Evolutionary conservation across 2,329 filamentous ascomycete genomes (phyloP).

Genomic region (Alternaria sp.): DNA sequence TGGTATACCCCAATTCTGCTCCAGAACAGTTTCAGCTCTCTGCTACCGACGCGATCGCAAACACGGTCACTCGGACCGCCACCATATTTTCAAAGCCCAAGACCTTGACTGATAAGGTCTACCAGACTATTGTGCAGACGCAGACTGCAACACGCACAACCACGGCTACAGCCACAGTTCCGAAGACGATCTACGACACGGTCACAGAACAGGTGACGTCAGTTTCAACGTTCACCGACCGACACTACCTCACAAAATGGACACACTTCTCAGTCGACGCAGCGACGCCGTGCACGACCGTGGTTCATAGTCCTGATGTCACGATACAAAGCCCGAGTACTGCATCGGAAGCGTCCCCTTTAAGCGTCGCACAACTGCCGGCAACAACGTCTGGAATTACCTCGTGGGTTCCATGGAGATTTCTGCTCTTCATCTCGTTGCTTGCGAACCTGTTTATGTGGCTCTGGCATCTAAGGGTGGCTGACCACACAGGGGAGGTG

Average conservation of each 20-base stretch:
- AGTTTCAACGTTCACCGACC: background rate
- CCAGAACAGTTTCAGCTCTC: background rate
- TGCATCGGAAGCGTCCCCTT: background rate
- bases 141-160: background rate
- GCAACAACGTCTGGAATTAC: background rate
- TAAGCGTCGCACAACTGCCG: background rate
- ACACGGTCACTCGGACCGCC: background rate
- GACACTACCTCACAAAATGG: slow-evolving; percentile 7
- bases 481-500: background rate
- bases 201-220: slow-evolving; percentile 7
- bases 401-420: background rate
- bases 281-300: background rate
- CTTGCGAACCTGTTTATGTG: background rate
- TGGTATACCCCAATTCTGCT: background rate
- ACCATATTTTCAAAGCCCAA: slow-evolving; percentile 1
- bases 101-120: slow-evolving; percentile 5
- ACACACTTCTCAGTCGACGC: slow-evolving; percentile 2
- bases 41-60: background rate
- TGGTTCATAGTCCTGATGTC: background rate
- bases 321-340: background rate
- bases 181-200: slow-evolving; percentile 2
- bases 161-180: background rate
- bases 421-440: background rate
- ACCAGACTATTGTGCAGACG: slow-evolving; percentile 6
- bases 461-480: background rate